A percentile compares a stretch with the other conserved stretches of the same genome.
Conservation (phyloP, 495 filamentous ascomycete genomes). For the Penicillium paradoxum region DNA sequence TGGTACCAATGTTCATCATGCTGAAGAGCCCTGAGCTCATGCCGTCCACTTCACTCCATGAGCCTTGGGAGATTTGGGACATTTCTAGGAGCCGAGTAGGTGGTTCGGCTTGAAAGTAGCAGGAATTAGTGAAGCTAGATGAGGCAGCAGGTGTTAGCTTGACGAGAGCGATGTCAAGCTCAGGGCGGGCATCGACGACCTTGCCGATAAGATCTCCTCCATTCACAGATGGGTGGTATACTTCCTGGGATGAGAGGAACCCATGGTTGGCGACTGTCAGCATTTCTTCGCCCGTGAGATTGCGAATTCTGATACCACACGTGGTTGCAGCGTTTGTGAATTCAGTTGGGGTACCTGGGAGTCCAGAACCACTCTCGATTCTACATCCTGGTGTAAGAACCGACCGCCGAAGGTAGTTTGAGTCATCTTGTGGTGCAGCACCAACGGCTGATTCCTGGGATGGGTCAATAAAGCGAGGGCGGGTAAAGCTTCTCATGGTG, state of each 20-base stretch:
- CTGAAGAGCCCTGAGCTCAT: constrained; percentile 22
- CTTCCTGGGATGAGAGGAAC: constrained; percentile 16
- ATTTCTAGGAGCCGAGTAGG: constrained; percentile 3
- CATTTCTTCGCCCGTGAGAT: constrained; percentile 10
- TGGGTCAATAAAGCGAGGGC: constrained; percentile 15
- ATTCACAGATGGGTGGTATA: constrained; percentile 17
- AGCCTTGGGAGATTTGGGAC: constrained; percentile 5
- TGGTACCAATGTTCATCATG: constrained; percentile 6
- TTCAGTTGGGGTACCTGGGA: constrained; percentile 8
- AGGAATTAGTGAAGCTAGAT: constrained; percentile 18
- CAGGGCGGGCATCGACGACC: constrained; percentile 16
- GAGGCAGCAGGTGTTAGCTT: constrained; percentile 16
- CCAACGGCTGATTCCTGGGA: neutral
- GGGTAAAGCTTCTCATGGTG: constrained; percentile 17
- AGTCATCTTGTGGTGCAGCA: constrained; percentile 19
- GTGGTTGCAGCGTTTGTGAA: constrained; percentile 19
- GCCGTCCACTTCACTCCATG: constrained; percentile 16
- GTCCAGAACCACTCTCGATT: constrained; percentile 13
- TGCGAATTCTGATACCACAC: constrained; percentile 22
- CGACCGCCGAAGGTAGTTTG: constrained; percentile 23
- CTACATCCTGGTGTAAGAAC: constrained; percentile 22
- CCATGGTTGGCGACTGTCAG: constrained; percentile 21
- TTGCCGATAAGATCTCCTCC: constrained; percentile 18
- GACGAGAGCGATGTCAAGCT: too few relatives aligned
- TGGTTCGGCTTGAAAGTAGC: constrained; percentile 25